Conservation (phyloP, 129 eudicot genomes). For the Pulicaria dysenterica region DNA sequence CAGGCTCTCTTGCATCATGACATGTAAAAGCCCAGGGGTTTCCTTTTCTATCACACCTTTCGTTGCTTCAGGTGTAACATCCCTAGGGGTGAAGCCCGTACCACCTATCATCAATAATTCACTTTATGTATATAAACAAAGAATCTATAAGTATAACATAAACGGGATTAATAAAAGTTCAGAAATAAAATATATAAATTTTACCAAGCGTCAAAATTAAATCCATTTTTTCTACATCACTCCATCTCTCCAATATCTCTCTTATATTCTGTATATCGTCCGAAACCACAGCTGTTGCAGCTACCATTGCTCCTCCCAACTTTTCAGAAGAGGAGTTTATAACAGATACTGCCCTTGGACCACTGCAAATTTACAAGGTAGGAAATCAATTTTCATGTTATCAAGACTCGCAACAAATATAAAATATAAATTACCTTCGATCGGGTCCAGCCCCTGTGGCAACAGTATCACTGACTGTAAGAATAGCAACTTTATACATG, state of each 20-base stretch:
- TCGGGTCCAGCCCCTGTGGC: conserved; percentile 89
- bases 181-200: conserved; percentile 14
- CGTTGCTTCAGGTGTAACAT: conserved; percentile 99
- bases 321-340: conserved; percentile 72
- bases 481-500: conserved; percentile 68
- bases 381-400: background rate
- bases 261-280: conserved; percentile 74
- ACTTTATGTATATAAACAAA: conserved; percentile 4
- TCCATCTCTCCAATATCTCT: conserved; percentile 72
- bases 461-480: conserved; percentile 94
- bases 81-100: conserved; percentile 94
- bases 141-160: background rate
- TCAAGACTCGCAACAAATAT: background rate
- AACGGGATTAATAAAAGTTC: background rate
- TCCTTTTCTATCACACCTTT: conserved; percentile 82
- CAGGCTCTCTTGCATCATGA: conserved; percentile 94
- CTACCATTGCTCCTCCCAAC: conserved; percentile 85
- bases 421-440: conserved; percentile 53
- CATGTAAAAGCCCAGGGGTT: conserved; percentile 89
- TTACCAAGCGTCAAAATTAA: conserved; percentile 91
- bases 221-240: conserved; percentile 87
- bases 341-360: conserved; percentile 94
- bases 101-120: conserved; percentile 58
- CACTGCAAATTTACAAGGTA: conserved; percentile 46
- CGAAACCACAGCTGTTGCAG: conserved; percentile 84